Evolutionary conservation across 495 filamentous ascomycete species (phyloP).

Genomic region (Penicillium psychrofluorescens): DNA sequence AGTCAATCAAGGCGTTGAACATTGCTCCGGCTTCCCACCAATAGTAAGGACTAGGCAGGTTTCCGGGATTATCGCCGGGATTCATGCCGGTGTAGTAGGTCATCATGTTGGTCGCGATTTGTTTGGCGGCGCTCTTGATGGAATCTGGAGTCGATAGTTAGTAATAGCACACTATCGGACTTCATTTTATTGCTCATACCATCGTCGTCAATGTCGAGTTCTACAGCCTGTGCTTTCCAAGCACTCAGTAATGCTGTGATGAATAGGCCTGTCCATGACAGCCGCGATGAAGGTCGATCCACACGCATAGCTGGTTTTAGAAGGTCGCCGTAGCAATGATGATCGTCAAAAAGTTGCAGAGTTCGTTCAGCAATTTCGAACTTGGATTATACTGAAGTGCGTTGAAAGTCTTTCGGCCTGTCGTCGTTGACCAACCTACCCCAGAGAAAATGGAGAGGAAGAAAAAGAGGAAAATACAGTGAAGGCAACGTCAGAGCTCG

Average conservation of each 20-base stretch:
- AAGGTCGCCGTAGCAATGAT: too few species aligned
- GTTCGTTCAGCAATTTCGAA: too few species aligned
- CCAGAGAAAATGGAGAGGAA: background rate
- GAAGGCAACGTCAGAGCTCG: background rate
- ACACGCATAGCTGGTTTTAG: conserved; percentile 5
- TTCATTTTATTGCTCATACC: conserved; percentile 1
- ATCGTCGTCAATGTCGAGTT: conserved; percentile 16
- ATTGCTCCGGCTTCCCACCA: conserved; percentile 79
- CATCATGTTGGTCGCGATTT: conserved; percentile 41
- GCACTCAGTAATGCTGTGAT: conserved; percentile 10
- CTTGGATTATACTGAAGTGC: too few species aligned
- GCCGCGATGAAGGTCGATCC: background rate
- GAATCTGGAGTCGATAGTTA: conserved; percentile 25
- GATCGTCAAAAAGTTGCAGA: too few species aligned
- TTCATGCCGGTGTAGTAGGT: conserved; percentile 63
- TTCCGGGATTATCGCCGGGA: conserved; percentile 63
- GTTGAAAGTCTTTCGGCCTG: background rate
- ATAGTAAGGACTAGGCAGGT: conserved; percentile 69
- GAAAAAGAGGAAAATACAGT: background rate
- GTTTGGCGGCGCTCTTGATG: conserved; percentile 37
- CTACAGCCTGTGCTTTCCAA: conserved; percentile 10
- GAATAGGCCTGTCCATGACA: conserved; percentile 15
- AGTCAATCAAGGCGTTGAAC: conserved; percentile 72
- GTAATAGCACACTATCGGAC: background rate
- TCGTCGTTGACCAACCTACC: background rate